Evolutionary conservation across 2,329 filamentous ascomycete genomes (phyloP).

Genomic region (Colletotrichum sojae): DNA sequence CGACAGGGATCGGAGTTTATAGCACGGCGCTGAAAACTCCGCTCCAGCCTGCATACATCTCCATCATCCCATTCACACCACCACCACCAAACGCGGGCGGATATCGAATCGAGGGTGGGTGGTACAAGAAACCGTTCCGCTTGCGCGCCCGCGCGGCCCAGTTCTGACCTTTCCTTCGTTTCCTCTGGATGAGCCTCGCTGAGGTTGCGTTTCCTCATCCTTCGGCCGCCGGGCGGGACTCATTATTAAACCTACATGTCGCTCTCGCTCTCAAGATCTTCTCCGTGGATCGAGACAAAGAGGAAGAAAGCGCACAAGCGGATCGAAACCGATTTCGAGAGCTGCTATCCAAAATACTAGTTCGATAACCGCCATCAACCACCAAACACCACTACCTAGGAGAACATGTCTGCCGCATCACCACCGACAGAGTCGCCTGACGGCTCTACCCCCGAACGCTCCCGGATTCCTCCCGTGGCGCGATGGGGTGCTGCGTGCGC

Average conservation of each 20-base stretch:
- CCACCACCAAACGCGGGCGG: neutral
- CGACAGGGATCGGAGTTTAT: too few relatives aligned
- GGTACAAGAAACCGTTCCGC: neutral
- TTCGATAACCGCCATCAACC: neutral
- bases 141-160: too few relatives aligned
- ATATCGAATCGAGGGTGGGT: neutral
- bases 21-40: neutral
- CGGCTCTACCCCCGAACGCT: slow-evolving; percentile 4
- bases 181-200: neutral
- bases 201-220: neutral
- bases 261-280: neutral
- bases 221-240: neutral
- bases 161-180: neutral
- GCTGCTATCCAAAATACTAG: neutral
- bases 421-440: neutral
- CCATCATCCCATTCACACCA: too few relatives aligned
- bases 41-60: too few relatives aligned
- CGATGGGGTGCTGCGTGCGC: slow-evolving; percentile 66
- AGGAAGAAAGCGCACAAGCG: neutral
- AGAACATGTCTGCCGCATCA: slow-evolving; percentile 2
- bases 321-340: neutral
- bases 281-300: neutral
- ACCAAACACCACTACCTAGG: too few relatives aligned
- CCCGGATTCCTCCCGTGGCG: slow-evolving; percentile 5
- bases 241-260: neutral